A percentile compares a stretch with the other conserved stretches of the same genome.
Conservation (phyloP, 768 basidiomycete genomes). For the Lactarius deliciosus region DNA sequence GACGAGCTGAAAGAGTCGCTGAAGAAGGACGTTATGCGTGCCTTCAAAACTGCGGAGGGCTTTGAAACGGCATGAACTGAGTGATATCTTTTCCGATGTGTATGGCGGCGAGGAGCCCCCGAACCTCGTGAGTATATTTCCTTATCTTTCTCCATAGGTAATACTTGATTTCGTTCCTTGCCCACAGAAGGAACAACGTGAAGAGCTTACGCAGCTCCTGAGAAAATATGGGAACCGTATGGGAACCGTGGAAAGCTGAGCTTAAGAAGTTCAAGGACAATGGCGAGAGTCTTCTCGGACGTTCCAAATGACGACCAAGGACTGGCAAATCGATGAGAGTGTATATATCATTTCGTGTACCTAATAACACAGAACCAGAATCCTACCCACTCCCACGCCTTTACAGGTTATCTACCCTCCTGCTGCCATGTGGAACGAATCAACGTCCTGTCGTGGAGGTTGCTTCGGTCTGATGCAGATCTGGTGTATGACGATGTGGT, state of each 20-base stretch:
- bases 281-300: slow-evolving; percentile 44
- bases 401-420: background rate
- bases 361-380: background rate
- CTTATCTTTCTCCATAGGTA: slow-evolving; percentile 7
- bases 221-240: slow-evolving; percentile 81
- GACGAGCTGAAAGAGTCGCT: slow-evolving; percentile 63
- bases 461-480: background rate
- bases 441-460: background rate
- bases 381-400: background rate
- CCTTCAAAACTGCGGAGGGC: slow-evolving; percentile 76
- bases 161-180: slow-evolving; percentile 18
- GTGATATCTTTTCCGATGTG: slow-evolving; percentile 82
- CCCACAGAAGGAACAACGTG: slow-evolving; percentile 74
- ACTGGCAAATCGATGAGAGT: background rate
- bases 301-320: slow-evolving; percentile 1
- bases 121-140: slow-evolving; percentile 64
- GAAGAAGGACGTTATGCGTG: slow-evolving; percentile 70
- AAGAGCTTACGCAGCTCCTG: slow-evolving; percentile 69
- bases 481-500: background rate
- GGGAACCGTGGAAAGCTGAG: slow-evolving; percentile 86
- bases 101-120: slow-evolving; percentile 84
- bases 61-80: slow-evolving; percentile 66
- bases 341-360: background rate
- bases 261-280: slow-evolving; percentile 71
- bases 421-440: background rate